Base-by-base conservation (phyloP, 345 rosid species). In the Arabis hirsuta region DNA sequence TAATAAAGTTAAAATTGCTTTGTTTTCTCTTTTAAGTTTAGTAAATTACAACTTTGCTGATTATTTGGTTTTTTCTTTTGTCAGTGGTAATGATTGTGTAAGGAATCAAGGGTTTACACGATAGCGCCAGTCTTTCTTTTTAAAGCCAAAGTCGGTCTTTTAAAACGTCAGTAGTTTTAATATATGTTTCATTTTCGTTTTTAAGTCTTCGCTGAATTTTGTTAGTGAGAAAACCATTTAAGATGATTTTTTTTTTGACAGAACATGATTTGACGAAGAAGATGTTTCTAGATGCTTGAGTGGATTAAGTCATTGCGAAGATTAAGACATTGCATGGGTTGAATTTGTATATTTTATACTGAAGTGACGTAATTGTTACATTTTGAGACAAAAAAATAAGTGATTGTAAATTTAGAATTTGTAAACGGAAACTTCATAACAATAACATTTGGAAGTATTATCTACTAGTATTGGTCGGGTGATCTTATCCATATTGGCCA, bases 31-130 rank as follows among this genome's bases (percentile, higher is more conserved):
- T 22, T 22, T 22, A 22, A 22, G 2, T 22, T 22, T 22, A 22
- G 1, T 22, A 22, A 22, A 22, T 3, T 22, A 60, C 12, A 7
- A 6, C 11, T 24, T 9, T 54, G 20, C 51, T 5, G 19, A 43
- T 69, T 34, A 31, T 57, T 47, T 27, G 12, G 3, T 48, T 69
- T 38, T 55, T 62, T 16, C 4, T 55, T 36, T 45, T 32, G 64
- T 54, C 65, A 65, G 57, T 57, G 19, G 54, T 42, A 73, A 55
- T 65, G 47, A 73, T 56, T 27, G 58, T 55, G 52, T 59, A 65
- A 46, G 16, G 20, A 46, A 59, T 59, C 58, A 48, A 70, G 58
- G 12, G 24, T 57, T 69, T 38, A n/a, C 45, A 14, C 13, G 67
- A 48, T 59, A 27, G 46, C 26, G 44, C 61, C 16, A 9, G 65